Evolutionary conservation across 139 green algal species (phyloP), one percentile per base, ranked within the genome.

Genomic region (Picochlorum sp.): DNA sequence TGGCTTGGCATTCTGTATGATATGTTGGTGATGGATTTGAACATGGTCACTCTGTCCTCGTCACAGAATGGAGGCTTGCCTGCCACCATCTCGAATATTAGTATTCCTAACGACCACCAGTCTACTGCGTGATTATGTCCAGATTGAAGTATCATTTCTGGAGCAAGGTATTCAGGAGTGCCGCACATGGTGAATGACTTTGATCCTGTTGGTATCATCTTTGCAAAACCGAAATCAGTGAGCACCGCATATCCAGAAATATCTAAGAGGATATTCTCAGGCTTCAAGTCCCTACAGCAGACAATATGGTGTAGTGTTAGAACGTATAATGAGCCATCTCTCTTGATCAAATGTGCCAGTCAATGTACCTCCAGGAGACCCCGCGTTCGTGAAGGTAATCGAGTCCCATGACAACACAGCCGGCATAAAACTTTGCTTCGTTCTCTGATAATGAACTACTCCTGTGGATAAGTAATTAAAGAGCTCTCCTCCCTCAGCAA

Each of bases 141-240:
- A 32, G 76, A 70, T 68, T 90, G 83, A 21, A 83, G 80, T 57
- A 95, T 77, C 20, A 95, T 77, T 79, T 97, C 92, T 13, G 92
- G 91, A 1, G 92, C 89, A 57, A 98, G 75, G 81, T 97, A 98
- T 70, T 98, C 90, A 8, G 91, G 91, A 0, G 90, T 97, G 44
- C 92, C 92, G 63, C 90, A 96, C 68, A 96, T 82, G 18, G 91
- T 98, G 81, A 86, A 92, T 3, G 86, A 92, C 79, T 88, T 91
- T 44, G 67, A 57, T 45, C 82, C 85, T 2, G 69, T 66, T 7
- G 63, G 7, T 24, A 97, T 72, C 47, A 79, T 79, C 76, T 95
- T 96, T 21, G 89, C 89, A 62, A 95, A 95, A 9, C 88, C 88
- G 83, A 96, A 94, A 78, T 96, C 90, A 14, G 90, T 82, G 24